Evolutionary conservation across 2,329 filamentous ascomycete species (phyloP), one percentile per base, ranked within the genome.

Genomic region (Aulographum hederae): DNA sequence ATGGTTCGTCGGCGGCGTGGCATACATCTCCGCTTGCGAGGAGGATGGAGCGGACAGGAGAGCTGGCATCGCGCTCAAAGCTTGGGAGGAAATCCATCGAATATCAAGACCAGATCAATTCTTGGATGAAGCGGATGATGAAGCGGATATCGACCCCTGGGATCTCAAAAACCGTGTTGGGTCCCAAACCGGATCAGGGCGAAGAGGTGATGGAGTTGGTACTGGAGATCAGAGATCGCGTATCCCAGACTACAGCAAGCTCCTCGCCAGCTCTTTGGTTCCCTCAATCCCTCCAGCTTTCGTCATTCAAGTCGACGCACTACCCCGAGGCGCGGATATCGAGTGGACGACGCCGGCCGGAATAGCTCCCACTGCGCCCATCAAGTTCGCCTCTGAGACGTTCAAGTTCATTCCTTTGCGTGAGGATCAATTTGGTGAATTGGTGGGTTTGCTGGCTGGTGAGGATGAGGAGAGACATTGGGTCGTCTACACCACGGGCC

Each of bases 341-440:
- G 89, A 98, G 57, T 98, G 86, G 85, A 76, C 80, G 41, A 25
- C n/a, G n/a, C n/a, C n/a, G n/a, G n/a, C n/a, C n/a, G n/a, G n/a
- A n/a, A n/a, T n/a, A n/a, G n/a, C n/a, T n/a, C n/a, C n/a, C n/a
- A n/a, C n/a, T n/a, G n/a, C n/a, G n/a, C n/a, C n/a, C n/a, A n/a
- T n/a, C n/a, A n/a, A n/a, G n/a, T n/a, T n/a, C n/a, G n/a, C n/a
- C n/a, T n/a, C n/a, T n/a, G n/a, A n/a, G n/a, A n/a, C n/a, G n/a
- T n/a, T n/a, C n/a, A n/a, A n/a, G n/a, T n/a, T n/a, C n/a, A n/a
- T n/a, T n/a, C n/a, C n/a, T n/a, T n/a, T n/a, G n/a, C n/a, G n/a
- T n/a, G n/a, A n/a, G n/a, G n/a, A n/a, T n/a, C n/a, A n/a, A n/a
- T n/a, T n/a, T n/a, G n/a, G n/a, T n/a, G n/a, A n/a, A n/a, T n/a